These are phyloP conservation scores for Nitzschia putrida DNA, from an alignment of 108 stramenopile species.

Conservation along the genomic window DNA sequence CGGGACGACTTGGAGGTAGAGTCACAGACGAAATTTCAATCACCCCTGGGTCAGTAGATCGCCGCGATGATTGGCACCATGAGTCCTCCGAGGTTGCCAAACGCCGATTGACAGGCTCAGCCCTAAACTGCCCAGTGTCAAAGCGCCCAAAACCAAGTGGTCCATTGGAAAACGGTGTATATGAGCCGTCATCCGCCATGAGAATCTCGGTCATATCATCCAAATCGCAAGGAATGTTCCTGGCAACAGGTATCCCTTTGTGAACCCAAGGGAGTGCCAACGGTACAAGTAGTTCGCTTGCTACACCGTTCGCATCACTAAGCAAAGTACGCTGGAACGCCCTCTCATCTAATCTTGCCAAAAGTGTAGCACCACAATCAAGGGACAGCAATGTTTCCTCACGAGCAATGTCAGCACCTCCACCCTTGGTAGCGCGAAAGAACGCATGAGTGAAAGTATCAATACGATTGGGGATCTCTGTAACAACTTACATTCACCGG, in stretches of 20 bases:
- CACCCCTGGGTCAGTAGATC: constrained; percentile 60
- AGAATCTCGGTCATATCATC: constrained; percentile 70
- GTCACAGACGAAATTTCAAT: constrained; percentile 45
- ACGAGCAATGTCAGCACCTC: not conserved
- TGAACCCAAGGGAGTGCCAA: constrained; percentile 54
- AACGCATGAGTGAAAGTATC: no score
- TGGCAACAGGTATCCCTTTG: constrained; percentile 35
- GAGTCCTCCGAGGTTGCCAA: constrained; percentile 26
- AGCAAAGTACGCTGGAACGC: constrained; percentile 30
- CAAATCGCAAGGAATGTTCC: constrained; percentile 75
- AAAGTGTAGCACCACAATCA: constrained; percentile 22
- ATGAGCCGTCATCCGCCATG: constrained; percentile 51
- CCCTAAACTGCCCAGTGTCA: constrained; percentile 56
- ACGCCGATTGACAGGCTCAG: constrained; percentile 25
- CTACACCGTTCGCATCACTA: constrained; percentile 35
- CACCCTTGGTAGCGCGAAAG: not conserved
- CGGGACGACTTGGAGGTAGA: constrained; percentile 6
- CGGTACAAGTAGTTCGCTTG: constrained; percentile 31
- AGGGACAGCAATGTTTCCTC: not conserved
- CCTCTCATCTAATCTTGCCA: constrained; percentile 35
- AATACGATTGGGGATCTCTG: no score
- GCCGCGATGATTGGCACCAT: constrained; percentile 55
- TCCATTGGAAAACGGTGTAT: constrained; percentile 55
- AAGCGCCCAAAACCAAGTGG: constrained; percentile 64
- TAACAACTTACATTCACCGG: no score